Evolutionary conservation across 2,329 filamentous ascomycete species (phyloP), one percentile per base, ranked within the genome.

Genomic region (Ambrosiella cleistominuta): DNA sequence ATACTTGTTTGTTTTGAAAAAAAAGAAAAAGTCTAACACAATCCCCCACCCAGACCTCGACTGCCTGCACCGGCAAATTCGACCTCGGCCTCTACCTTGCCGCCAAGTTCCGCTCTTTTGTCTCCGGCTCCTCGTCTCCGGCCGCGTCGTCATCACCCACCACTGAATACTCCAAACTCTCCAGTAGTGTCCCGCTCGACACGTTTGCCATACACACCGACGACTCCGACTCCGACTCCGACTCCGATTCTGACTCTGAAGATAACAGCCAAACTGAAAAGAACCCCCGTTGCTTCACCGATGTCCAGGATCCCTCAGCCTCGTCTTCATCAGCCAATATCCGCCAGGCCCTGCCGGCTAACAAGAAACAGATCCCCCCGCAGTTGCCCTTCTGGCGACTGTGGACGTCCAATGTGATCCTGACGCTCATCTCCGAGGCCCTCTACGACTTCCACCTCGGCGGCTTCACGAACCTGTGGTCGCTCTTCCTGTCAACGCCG

Each of bases 381-480:
- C 63, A 63, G 62, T 68, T 69, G 58, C 71, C 64, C 0, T 74
- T 76, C 61, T 64, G 63, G n/a, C 68, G 69, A 37, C 68, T 75
- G 51, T 75, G 73, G 70, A 76, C 74, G 0, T 69, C 68, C 55
- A 75, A 75, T 58, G 72, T 76, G 49, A 67, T 75, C 60, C 71
- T 74, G 57, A 77, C 74, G 0, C 70, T 88, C 2, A 65, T 85
- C 53, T 77, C 76, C 35, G 81, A 83, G 62, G 82, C 82, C 38
- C 77, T 88, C 54, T 81, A 86, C 63, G 82, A 85, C 62, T 81
- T 88, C 65, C 84, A 88, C 69, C 79, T 74, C 62, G 81, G 79
- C 61, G 79, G 82, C 17, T 87, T 87, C 68, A 80, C 81, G 60
- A 79, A 82, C 58, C 74, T 87, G 57, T 85, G 81, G 71, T 81